These are phyloP conservation scores for Globisporangium splendens DNA, from an alignment of 352 stramenopile species.

Conservation along the genomic window DNA sequence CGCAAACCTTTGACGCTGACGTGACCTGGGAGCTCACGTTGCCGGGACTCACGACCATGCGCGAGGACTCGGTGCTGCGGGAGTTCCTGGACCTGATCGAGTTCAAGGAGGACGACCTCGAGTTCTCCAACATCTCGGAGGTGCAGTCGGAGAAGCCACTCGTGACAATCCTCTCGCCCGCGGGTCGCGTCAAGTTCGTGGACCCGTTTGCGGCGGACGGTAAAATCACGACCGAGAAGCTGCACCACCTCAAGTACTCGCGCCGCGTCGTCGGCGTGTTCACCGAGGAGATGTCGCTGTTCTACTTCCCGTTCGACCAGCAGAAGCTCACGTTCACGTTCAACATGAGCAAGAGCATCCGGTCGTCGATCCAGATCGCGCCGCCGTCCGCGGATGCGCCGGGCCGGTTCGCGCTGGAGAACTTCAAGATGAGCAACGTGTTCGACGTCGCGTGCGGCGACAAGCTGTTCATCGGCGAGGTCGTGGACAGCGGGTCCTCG, in stretches of 20 bases:
- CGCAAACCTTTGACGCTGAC: constrained; percentile 23
- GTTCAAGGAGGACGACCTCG: constrained; percentile 24
- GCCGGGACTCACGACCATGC: constrained; percentile 22
- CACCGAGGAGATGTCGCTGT: constrained; percentile 35
- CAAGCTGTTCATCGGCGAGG: constrained; percentile 27
- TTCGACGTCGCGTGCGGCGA: constrained; percentile 30
- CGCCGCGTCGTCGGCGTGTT: constrained; percentile 24
- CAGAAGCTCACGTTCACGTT: constrained; percentile 38
- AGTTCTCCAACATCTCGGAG: constrained; percentile 28
- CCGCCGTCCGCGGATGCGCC: constrained; percentile 9
- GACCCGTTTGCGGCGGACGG: constrained; percentile 8
- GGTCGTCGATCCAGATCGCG: constrained; percentile 11
- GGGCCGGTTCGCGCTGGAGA: constrained; percentile 24
- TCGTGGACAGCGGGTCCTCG: constrained; percentile 16
- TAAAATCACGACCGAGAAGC: neutral
- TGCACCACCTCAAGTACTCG: constrained; percentile 22
- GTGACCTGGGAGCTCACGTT: constrained; percentile 30
- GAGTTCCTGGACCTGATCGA: constrained; percentile 30
- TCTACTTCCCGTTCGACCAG: constrained; percentile 37
- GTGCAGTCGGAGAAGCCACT: constrained; percentile 13
- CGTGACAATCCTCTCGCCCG: neutral
- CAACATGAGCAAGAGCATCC: constrained; percentile 17
- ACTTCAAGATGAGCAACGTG: constrained; percentile 33
- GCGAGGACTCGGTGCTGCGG: constrained; percentile 25
- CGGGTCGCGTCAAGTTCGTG: constrained; percentile 6